Conservation (phyloP, 345 rosid species). For the Rhodamnia argentea region DNA sequence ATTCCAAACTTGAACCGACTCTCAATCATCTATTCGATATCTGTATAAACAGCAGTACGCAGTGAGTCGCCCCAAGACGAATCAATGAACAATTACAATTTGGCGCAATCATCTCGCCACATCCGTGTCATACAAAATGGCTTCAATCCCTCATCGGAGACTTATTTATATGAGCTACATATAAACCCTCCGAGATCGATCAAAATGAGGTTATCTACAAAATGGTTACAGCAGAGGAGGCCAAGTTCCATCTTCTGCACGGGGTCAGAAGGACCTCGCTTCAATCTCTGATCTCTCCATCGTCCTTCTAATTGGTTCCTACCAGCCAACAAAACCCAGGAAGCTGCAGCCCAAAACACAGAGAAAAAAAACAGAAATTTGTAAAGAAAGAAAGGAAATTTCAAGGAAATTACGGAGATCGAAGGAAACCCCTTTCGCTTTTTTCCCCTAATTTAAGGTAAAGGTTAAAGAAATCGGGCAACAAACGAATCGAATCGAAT, state of each 20-base stretch:
- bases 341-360: conserved; percentile 27
- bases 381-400: neutral
- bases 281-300: neutral
- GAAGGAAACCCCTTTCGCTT: neutral
- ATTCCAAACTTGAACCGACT: neutral
- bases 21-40: neutral
- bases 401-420: neutral
- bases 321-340: conserved; percentile 57
- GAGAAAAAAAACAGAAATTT: neutral
- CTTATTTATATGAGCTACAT: neutral
- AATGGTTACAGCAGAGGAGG: neutral
- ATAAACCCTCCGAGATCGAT: neutral
- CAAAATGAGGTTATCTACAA: neutral
- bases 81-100: neutral
- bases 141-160: neutral
- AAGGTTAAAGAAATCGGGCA: neutral
- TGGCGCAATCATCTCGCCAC: neutral
- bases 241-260: neutral
- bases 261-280: neutral
- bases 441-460: neutral
- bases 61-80: neutral
- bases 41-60: neutral
- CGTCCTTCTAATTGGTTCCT: neutral
- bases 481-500: neutral
- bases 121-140: neutral